Evolutionary conservation across 1,284 basidiomycete genomes (phyloP).

Genomic region (Rhodotorula sp.): DNA sequence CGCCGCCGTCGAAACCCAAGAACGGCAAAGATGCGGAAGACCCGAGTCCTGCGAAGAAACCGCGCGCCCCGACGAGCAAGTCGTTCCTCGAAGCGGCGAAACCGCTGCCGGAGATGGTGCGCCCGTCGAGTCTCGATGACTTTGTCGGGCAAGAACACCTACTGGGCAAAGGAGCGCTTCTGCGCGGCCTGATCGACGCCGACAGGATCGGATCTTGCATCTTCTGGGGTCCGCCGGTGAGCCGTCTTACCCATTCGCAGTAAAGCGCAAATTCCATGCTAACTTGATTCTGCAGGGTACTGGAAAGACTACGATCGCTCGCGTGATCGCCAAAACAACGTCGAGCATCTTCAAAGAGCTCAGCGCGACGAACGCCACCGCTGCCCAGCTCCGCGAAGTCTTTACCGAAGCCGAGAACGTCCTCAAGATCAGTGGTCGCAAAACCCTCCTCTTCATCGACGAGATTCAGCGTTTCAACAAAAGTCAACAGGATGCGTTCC

Average conservation of each 20-base stretch:
- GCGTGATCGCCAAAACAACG: conserved; percentile 63
- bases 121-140: conserved; percentile 61
- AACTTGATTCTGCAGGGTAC: conserved; percentile 49
- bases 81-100: conserved; percentile 45
- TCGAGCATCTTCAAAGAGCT: conserved; percentile 54
- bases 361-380: conserved; percentile 58
- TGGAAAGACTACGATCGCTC: conserved; percentile 77
- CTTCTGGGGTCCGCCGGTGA: conserved; percentile 71
- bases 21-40: too few species aligned
- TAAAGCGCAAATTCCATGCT: not conserved
- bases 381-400: conserved; percentile 72
- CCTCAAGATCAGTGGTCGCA: conserved; percentile 66
- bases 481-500: conserved; percentile 52
- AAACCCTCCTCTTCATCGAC: conserved; percentile 74
- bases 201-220: conserved; percentile 43
- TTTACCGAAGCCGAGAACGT: conserved; percentile 76
- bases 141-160: conserved; percentile 69
- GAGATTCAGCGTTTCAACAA: conserved; percentile 64
- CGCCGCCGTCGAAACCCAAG: not conserved
- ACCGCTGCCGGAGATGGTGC: conserved; percentile 65
- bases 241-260: not conserved
- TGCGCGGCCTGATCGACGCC: conserved; percentile 56
- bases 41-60: not conserved
- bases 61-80: conserved; percentile 16
- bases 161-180: conserved; percentile 56